Base-by-base conservation (phyloP, 768 basidiomycete genomes). In the Phlegmacium glaucopus region DNA sequence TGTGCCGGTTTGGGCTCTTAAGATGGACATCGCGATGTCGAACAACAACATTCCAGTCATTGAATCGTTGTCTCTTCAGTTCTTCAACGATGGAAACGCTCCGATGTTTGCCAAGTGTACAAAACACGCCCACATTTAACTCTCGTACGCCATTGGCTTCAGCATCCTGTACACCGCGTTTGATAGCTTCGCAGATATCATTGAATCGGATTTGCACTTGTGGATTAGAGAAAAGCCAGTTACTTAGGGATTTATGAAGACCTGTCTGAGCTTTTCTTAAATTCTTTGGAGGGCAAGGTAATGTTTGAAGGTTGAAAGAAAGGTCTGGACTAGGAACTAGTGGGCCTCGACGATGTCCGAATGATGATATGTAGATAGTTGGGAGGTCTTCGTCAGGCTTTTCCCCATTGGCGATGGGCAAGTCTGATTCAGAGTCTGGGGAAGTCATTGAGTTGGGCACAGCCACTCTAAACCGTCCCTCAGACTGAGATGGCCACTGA, bases 31-130 rank as follows among this genome's bases (percentile, higher is more conserved):
- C 60, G 5, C 62, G 47, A 49, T 57, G 59, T 1, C 35, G 39
- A 12, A 56, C 47, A 18, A 54, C 42, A 9, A 59, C 59, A 35
- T 56, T 50, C 62, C 62, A 63, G n/a, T 53, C 57, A 13, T 50
- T 35, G 27, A 55, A 59, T 3, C 39, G 44, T 3, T 45, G 47
- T 12, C 51, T 45, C 4, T 56, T 58, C 9, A 64, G 55, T 28
- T 57, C 55, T 42, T 64, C 63, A 6, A 62, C 61, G n/a, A 64
- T 29, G 1, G 58, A 51, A 18, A 64, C 63, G 32, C 61, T 64
- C 9, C 63, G 59, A 40, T 64, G 61, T 26, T 50, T 61, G 25
- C 63, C 63, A 9, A 64, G 32, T 38, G 61, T 50, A 38, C 61
- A 64, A 43, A 48, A 58, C 10, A 64, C 54, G 4, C 61, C 61